phyloP scores from a whole-genome alignment of 768 basidiomycete genomes.

The Pulveroboletus sp. region DNA sequence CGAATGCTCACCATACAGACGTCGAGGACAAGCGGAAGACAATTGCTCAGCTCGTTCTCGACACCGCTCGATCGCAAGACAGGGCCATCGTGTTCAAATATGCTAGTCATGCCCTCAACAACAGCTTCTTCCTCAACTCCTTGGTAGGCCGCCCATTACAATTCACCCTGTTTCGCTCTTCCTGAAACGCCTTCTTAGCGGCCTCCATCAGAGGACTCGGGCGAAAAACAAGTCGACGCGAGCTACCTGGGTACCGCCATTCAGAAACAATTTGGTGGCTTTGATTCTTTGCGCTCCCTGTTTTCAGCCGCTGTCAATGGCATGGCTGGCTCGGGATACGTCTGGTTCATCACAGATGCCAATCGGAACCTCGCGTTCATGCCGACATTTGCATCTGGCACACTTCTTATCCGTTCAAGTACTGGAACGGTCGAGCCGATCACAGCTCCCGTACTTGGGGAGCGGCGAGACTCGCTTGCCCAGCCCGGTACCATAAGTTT shows the following conservation, averaged over 20 bases:
- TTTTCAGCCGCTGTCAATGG: constrained; percentile 76
- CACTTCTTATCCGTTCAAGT: constrained; percentile 73
- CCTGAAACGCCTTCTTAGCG: constrained; percentile 21
- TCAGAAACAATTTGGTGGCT: constrained; percentile 52
- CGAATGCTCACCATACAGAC: constrained; percentile 33
- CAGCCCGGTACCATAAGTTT: neutral
- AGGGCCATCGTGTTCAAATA: constrained; percentile 82
- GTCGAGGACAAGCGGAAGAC: constrained; percentile 53
- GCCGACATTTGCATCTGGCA: constrained; percentile 87
- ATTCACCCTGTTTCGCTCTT: neutral
- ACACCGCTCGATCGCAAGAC: constrained; percentile 55
- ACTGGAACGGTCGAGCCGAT: constrained; percentile 30
- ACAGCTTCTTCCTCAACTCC: constrained; percentile 87
- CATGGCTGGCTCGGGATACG: constrained; percentile 75
- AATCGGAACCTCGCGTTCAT: constrained; percentile 64
- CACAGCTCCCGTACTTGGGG: constrained; percentile 30
- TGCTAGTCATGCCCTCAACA: constrained; percentile 90
- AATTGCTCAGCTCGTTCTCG: constrained; percentile 71
- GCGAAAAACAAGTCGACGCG: constrained; percentile 18
- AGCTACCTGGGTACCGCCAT: constrained; percentile 19
- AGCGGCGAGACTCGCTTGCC: constrained; percentile 1
- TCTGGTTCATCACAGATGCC: constrained; percentile 83
- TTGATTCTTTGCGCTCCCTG: constrained; percentile 68
- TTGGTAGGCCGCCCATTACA: constrained; percentile 55
- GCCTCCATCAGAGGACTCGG: constrained; percentile 28